A percentile compares a stretch with the other conserved stretches of the same genome.
Evolutionary conservation across 2,329 filamentous ascomycete genomes (phyloP).

Genomic region (Alternaria tenuissima): DNA sequence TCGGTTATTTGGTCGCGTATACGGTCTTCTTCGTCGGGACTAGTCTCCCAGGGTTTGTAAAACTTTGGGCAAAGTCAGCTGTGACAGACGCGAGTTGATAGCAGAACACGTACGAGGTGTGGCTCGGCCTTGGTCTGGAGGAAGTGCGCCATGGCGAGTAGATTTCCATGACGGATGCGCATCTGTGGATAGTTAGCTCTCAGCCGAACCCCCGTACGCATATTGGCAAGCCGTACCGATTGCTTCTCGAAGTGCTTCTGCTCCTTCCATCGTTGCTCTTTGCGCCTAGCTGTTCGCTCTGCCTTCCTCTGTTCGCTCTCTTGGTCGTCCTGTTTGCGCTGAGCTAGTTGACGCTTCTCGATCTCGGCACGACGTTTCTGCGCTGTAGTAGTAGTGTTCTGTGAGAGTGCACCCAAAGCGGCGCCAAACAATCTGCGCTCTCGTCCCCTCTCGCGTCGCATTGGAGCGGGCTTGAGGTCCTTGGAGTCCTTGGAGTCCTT

Average conservation of each 20-base stretch:
- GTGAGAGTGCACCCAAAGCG: constrained; percentile 78
- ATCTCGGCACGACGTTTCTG: constrained; percentile 79
- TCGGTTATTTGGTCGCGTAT: constrained; percentile 76
- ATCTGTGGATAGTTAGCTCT: constrained; percentile 63
- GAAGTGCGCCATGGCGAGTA: constrained; percentile 75
- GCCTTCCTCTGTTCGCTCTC: constrained; percentile 74
- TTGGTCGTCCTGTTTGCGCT: constrained; percentile 73
- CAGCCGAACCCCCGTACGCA: not conserved
- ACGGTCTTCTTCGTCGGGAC: constrained; percentile 70
- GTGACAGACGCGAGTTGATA: not conserved
- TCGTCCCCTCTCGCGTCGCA: constrained; percentile 74
- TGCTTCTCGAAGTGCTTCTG: constrained; percentile 79
- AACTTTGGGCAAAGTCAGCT: constrained; percentile 64
- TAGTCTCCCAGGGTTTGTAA: constrained; percentile 84
- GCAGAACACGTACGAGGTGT: constrained; percentile 68
- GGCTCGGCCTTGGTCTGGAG: constrained; percentile 77
- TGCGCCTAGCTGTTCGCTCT: constrained; percentile 70
- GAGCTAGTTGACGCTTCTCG: constrained; percentile 81
- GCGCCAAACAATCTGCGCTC: constrained; percentile 87
- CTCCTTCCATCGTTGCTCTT: constrained; percentile 68
- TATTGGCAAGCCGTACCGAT: constrained; percentile 65
- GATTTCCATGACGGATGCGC: constrained; percentile 74
- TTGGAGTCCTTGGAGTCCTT: constrained; percentile 27
- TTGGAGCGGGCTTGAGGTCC: constrained; percentile 49
- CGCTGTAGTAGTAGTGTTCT: constrained; percentile 67